Conservation (phyloP, 768 basidiomycete species). For the Boletus reticuloceps region DNA sequence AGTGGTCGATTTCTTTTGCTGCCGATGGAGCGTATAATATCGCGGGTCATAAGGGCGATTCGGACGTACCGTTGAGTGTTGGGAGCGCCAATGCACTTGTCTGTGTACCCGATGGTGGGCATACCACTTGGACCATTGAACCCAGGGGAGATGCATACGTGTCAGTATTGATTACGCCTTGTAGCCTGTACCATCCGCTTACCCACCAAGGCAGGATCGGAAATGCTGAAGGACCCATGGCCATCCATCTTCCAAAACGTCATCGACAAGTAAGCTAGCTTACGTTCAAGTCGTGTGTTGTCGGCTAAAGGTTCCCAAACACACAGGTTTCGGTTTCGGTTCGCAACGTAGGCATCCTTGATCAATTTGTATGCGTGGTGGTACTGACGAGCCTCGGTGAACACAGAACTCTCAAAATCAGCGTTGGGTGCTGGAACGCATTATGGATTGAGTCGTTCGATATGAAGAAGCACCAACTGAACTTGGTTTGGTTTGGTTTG, state of each 20-base stretch:
- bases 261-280: not conserved
- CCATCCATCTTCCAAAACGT: not conserved
- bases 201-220: not conserved
- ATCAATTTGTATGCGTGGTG: not conserved
- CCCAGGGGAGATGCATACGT: not conserved
- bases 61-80: not conserved
- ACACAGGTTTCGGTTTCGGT: not conserved
- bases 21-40: constrained; percentile 1
- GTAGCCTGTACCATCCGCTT: not conserved
- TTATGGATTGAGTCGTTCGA: too few relatives aligned
- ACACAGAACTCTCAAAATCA: not conserved
- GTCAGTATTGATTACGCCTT: not conserved
- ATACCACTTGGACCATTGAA: not conserved
- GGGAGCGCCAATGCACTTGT: not conserved
- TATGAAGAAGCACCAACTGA: too few relatives aligned
- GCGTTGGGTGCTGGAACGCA: not conserved
- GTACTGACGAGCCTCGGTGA: not conserved
- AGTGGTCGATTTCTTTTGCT: not conserved
- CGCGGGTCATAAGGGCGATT: not conserved
- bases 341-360: not conserved
- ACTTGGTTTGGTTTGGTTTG: too few relatives aligned
- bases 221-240: not conserved
- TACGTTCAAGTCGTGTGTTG: too few relatives aligned
- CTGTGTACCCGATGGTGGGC: not conserved
- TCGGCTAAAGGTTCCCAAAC: not conserved